Percentiles rank a stretch among this genome's conserved stretches.
These are phyloP conservation scores for Lepidium africanum DNA, from an alignment of 345 rosid genomes.

Conservation along the genomic window DNA sequence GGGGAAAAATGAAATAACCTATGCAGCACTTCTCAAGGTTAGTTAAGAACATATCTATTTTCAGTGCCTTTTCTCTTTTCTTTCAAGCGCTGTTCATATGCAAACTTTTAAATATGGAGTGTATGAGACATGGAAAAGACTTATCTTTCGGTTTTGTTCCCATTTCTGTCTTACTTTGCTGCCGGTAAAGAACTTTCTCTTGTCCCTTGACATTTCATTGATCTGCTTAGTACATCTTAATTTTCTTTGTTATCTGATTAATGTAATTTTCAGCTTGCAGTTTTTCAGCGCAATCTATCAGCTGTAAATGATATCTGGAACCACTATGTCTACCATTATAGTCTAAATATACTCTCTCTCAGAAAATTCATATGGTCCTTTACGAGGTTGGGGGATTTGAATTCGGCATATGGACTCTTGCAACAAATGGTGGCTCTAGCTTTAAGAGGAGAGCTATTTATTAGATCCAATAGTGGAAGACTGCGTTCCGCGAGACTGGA, in stretches of 20 bases:
- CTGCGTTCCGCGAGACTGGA: constrained; percentile 45
- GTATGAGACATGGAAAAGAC: neutral
- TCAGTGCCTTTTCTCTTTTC: neutral
- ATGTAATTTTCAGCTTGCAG: constrained; percentile 63
- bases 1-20: constrained; percentile 73
- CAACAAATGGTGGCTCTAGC: constrained; percentile 65
- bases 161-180: neutral
- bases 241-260: constrained; percentile 14
- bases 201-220: neutral
- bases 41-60: constrained; percentile 10
- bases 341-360: constrained; percentile 37
- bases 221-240: neutral
- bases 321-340: constrained; percentile 54
- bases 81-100: neutral
- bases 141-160: neutral
- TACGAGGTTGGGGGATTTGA: constrained; percentile 55
- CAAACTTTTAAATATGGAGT: neutral
- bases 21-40: constrained; percentile 72
- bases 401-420: constrained; percentile 59
- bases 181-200: neutral
- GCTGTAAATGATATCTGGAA: constrained; percentile 59
- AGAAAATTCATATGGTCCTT: constrained; percentile 59
- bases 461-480: constrained; percentile 25
- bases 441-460: constrained; percentile 27
- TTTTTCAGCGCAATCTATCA: constrained; percentile 48